Evolutionary conservation across 208 protist species (phyloP).

Genomic region (Wallacemonas sp.): DNA sequence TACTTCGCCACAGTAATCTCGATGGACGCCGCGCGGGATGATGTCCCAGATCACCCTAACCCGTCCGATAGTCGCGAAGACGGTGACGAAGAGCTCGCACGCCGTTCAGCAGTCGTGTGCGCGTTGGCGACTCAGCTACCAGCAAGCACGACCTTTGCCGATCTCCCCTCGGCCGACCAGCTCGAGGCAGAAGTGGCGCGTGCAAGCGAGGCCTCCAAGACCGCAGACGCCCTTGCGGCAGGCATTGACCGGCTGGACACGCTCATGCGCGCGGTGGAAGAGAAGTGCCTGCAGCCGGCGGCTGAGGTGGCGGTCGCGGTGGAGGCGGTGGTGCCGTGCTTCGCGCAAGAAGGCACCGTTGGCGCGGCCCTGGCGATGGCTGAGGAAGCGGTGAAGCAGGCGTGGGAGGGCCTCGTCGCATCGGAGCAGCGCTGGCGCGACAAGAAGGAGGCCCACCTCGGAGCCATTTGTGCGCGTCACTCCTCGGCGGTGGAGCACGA

Average conservation of each 20-base stretch:
- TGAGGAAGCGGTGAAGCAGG: slow-evolving; percentile 4
- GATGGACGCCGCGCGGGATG: slow-evolving; percentile 37
- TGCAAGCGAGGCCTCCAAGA: not conserved
- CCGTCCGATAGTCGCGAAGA: slow-evolving; percentile 12
- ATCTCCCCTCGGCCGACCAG: slow-evolving; percentile 8
- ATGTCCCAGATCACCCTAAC: slow-evolving; percentile 37
- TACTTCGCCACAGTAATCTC: slow-evolving; percentile 42
- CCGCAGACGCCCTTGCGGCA: slow-evolving; percentile 3
- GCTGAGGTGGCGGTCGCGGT: slow-evolving; percentile 17
- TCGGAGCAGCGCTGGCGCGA: slow-evolving; percentile 1
- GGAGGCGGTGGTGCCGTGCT: slow-evolving; percentile 25
- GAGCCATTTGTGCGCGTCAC: not conserved
- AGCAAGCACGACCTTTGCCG: slow-evolving; percentile 12
- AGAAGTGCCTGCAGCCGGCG: not conserved
- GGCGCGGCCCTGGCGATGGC: slow-evolving; percentile 24
- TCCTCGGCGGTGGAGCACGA: not conserved
- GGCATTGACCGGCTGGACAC: slow-evolving; percentile 13
- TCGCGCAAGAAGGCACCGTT: slow-evolving; percentile 18
- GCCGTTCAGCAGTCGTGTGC: slow-evolving; percentile 9
- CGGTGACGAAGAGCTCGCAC: slow-evolving; percentile 5
- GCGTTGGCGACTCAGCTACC: slow-evolving; percentile 18
- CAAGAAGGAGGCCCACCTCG: not conserved
- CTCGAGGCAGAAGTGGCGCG: slow-evolving; percentile 13
- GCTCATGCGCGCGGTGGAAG: not conserved
- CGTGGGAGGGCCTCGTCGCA: slow-evolving; percentile 5